Evolutionary conservation across 768 basidiomycete genomes (phyloP), one percentile per base, ranked within the genome.

Genomic region (Multifurca ochricompacta): DNA sequence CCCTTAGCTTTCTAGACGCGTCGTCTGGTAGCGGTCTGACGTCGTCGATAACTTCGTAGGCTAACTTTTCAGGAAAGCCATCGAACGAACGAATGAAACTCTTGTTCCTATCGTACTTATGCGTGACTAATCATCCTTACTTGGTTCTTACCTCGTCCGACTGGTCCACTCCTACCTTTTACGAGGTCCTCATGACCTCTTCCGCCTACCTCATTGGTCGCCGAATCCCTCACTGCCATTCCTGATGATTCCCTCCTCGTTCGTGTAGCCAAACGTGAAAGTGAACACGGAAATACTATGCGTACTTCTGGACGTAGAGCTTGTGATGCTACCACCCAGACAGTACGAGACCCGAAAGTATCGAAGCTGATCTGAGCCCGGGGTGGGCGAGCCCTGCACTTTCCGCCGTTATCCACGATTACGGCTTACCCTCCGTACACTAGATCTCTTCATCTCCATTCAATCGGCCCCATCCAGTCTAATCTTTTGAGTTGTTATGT

Each of bases 121-220:
- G n/a, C 23, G 43, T 56, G 48, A 46, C 48, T 31, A 39, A 45
- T 51, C 48, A 39, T 19, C 21, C 37, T 40, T 21, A 11, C 3
- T 30, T 0, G 6, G 28, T 28, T 40, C 39, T 37, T 14, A 5
- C 6, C 2, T 45, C 37, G 35, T 16, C 10, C 48, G 6, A 6
- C 2, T 45, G 45, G 35, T 16, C 10, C 48, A 23, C 3, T 39
- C 35, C 30, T 45, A 27, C 31, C 23, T 21, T 44, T 56, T 45
- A 16, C 8, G 48, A 45, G n/a, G 23, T 7, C 42, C 48, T 39
- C 42, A 56, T 50, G 54, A 54, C 53, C 25, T 40, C 14, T 6
- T 36, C n/a, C 28, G 54, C 42, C 31, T 32, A 40, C 36, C 30
- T 32, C 19, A 19, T 51, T 14, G 25, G 19, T 51, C 4, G 27